Evolutionary conservation across 495 filamentous ascomycete species (phyloP).

Genomic region (Penicillium crystallinum): DNA sequence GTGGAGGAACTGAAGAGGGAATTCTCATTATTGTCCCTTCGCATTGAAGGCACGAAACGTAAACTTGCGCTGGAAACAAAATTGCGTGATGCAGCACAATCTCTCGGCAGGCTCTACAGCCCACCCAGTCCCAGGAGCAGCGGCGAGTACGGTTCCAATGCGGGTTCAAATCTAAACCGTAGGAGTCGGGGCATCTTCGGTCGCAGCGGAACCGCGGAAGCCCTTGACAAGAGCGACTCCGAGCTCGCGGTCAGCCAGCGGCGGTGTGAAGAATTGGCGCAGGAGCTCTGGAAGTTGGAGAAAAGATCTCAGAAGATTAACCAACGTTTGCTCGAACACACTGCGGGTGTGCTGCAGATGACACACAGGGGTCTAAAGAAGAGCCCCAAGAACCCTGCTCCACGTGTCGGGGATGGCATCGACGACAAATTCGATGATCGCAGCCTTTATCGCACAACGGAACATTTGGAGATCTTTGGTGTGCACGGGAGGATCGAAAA

Average conservation of each 20-base stretch:
- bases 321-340: conserved; percentile 75
- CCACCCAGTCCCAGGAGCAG: conserved; percentile 40
- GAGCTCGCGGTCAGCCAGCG: conserved; percentile 68
- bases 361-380: conserved; percentile 66
- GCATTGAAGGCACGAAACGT: conserved; percentile 72
- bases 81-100: conserved; percentile 85
- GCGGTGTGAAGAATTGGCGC: conserved; percentile 79
- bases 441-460: conserved; percentile 68
- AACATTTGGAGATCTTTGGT: conserved; percentile 56
- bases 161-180: conserved; percentile 21
- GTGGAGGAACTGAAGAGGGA: conserved; percentile 89
- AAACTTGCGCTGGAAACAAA: conserved; percentile 90
- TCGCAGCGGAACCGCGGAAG: conserved; percentile 23
- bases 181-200: conserved; percentile 51
- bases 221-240: conserved; percentile 57
- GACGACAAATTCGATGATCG: conserved; percentile 72
- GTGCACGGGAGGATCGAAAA: conserved; percentile 21
- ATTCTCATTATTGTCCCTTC: conserved; percentile 57
- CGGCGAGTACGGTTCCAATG: conserved; percentile 29
- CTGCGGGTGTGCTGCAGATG: conserved; percentile 83
- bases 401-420: conserved; percentile 64
- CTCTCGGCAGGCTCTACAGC: conserved; percentile 72
- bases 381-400: conserved; percentile 42
- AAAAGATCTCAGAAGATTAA: conserved; percentile 66
- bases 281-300: conserved; percentile 73